Conservation (phyloP, 2,329 filamentous ascomycete species). For the Xylaria sp. region DNA sequence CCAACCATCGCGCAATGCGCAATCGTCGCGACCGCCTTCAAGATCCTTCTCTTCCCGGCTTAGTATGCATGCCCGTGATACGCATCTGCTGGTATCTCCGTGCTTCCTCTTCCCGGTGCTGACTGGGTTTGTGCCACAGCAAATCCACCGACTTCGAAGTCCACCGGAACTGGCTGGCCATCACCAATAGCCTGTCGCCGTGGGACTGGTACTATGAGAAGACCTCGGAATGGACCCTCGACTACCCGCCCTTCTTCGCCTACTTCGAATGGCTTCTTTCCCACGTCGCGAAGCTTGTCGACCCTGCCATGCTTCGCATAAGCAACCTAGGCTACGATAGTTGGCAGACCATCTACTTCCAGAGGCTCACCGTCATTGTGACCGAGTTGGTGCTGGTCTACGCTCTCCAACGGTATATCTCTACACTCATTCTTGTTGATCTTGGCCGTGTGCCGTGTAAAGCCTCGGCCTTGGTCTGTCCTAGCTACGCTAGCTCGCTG, state of each 20-base stretch:
- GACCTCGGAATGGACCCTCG: slow-evolving; percentile 98
- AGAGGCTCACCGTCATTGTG: slow-evolving; percentile 85
- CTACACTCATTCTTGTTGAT: slow-evolving; percentile 2
- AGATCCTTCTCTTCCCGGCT: slow-evolving; percentile 90
- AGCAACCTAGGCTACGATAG: slow-evolving; percentile 86
- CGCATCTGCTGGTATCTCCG: slow-evolving; percentile 2
- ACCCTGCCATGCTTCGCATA: slow-evolving; percentile 83
- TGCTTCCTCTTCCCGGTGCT: not conserved
- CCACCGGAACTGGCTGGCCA: slow-evolving; percentile 97
- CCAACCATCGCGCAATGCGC: slow-evolving; percentile 92
- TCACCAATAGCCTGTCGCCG: slow-evolving; percentile 87
- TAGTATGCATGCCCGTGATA: slow-evolving; percentile 73
- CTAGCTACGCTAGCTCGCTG: slow-evolving; percentile 20
- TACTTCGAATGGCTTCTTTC: slow-evolving; percentile 95
- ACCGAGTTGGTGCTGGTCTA: slow-evolving; percentile 87
- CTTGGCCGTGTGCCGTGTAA: too few species aligned
- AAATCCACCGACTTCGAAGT: slow-evolving; percentile 99
- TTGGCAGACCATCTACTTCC: slow-evolving; percentile 95
- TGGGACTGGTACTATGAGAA: slow-evolving; percentile 97
- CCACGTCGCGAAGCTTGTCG: slow-evolving; percentile 78
- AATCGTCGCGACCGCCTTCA: slow-evolving; percentile 85
- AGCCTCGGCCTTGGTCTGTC: slow-evolving; percentile 9
- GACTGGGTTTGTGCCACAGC: slow-evolving; percentile 58
- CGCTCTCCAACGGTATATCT: slow-evolving; percentile 75
- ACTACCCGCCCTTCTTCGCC: slow-evolving; percentile 98